A percentile compares a stretch with the other conserved stretches of the same genome.
phyloP scores from a whole-genome alignment of 805 yeast species.

The Saccharomyces kudriavzevii region DNA sequence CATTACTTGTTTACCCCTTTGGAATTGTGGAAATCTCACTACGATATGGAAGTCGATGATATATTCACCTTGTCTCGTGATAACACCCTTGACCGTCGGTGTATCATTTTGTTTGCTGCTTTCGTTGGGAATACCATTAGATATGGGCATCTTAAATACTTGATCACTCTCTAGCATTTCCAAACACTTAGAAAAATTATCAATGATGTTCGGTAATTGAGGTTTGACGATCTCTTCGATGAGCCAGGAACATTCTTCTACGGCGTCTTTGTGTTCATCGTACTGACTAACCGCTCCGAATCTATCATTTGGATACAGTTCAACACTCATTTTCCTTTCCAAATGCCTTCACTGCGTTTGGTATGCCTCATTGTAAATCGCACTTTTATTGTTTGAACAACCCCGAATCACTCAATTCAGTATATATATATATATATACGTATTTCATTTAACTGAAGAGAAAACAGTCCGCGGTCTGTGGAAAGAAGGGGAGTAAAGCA shows the following conservation, averaged over 20 bases:
- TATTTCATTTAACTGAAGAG: neutral
- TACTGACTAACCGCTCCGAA: slow-evolving; percentile 14
- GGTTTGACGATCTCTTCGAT: slow-evolving; percentile 40
- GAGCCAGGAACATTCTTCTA: slow-evolving; percentile 38
- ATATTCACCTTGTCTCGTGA: slow-evolving; percentile 47
- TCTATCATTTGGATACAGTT: slow-evolving; percentile 26
- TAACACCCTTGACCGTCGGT: slow-evolving; percentile 45
- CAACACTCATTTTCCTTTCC: slow-evolving; percentile 26
- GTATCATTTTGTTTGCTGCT: slow-evolving; percentile 2
- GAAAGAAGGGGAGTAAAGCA: neutral
- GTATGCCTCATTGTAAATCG: neutral
- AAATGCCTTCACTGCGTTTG: neutral
- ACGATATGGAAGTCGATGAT: slow-evolving; percentile 41
- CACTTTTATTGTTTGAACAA: neutral
- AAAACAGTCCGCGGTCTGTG: slow-evolving; percentile 2
- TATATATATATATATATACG: slow-evolving; percentile 2
- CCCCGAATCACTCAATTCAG: neutral
- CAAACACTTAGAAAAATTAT: slow-evolving; percentile 36
- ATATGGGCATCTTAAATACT: slow-evolving; percentile 48
- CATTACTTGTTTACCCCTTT: slow-evolving; percentile 36
- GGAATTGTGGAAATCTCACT: slow-evolving; percentile 31
- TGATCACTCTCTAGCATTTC: slow-evolving; percentile 33
- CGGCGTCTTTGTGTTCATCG: slow-evolving; percentile 5
- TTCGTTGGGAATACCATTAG: slow-evolving; percentile 11
- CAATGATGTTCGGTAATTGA: slow-evolving; percentile 40